phyloP scores from a whole-genome alignment of 345 rosid species.

The Erodium maritimum region DNA sequence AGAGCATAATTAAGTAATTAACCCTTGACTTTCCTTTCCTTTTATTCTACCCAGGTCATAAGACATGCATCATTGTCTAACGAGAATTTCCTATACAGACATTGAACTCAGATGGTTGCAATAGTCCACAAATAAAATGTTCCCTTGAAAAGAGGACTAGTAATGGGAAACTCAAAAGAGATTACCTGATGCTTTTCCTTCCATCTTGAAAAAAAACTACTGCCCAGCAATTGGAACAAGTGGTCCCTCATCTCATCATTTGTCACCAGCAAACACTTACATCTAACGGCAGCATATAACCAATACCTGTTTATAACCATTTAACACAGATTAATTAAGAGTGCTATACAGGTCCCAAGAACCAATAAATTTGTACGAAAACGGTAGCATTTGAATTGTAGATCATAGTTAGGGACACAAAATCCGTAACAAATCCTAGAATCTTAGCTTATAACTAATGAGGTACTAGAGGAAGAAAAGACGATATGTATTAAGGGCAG shows the following conservation, averaged over 20 bases:
- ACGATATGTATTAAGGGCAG: too few relatives aligned
- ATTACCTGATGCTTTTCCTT: slow-evolving; percentile 96
- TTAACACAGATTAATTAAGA: background rate
- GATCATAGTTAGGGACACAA: too few relatives aligned
- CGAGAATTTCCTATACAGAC: background rate
- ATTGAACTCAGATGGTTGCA: background rate
- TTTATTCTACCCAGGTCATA: too few relatives aligned
- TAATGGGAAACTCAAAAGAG: background rate
- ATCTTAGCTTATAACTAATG: too few relatives aligned
- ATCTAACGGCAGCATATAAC: slow-evolving; percentile 89
- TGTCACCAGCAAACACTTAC: slow-evolving; percentile 68
- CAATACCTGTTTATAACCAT: slow-evolving; percentile 56
- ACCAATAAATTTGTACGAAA: background rate
- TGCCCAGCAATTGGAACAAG: slow-evolving; percentile 79
- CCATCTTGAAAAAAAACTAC: slow-evolving; percentile 93
- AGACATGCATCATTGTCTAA: too few relatives aligned
- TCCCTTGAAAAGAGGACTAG: background rate
- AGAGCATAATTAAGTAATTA: too few relatives aligned
- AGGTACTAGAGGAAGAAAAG: too few relatives aligned
- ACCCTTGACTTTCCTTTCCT: too few relatives aligned
- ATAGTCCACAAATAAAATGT: background rate
- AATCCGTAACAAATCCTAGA: too few relatives aligned
- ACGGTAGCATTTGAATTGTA: background rate
- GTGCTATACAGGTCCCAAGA: background rate
- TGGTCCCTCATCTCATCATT: slow-evolving; percentile 99